These are phyloP conservation scores for Tympanopsis confertula DNA, from an alignment of 2,329 filamentous ascomycete genomes.

Conservation along the genomic window DNA sequence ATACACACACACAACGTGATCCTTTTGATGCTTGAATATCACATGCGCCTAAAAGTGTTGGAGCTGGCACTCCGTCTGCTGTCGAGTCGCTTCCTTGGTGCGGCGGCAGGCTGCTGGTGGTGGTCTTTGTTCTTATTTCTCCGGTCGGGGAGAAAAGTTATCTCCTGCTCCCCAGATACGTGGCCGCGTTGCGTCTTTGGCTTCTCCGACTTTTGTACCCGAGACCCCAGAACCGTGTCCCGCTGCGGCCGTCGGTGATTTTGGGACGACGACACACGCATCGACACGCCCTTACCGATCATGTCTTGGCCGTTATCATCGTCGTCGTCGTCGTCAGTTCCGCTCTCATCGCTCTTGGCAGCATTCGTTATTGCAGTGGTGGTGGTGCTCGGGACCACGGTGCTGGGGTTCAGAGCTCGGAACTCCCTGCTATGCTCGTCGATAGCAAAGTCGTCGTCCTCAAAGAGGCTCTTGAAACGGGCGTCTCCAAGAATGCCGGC, in stretches of 20 bases:
- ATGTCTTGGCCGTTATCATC: slow-evolving; percentile 26
- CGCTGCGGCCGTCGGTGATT: slow-evolving; percentile 42
- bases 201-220: slow-evolving; percentile 36
- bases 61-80: slow-evolving; percentile 61
- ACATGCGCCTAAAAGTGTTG: slow-evolving; percentile 64
- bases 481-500: slow-evolving; percentile 67
- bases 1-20: slow-evolving; percentile 8
- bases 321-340: slow-evolving; percentile 18
- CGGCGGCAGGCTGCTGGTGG: slow-evolving; percentile 4
- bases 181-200: slow-evolving; percentile 32
- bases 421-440: slow-evolving; percentile 86
- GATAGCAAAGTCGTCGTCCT: slow-evolving; percentile 84
- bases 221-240: slow-evolving; percentile 44
- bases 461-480: slow-evolving; percentile 80
- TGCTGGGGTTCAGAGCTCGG: slow-evolving; percentile 74
- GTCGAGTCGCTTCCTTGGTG: slow-evolving; percentile 15
- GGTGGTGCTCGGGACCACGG: slow-evolving; percentile 13
- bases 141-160: slow-evolving; percentile 60
- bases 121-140: slow-evolving; percentile 35
- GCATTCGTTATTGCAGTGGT: slow-evolving; percentile 22
- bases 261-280: slow-evolving; percentile 60
- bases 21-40: slow-evolving; percentile 13
- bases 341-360: slow-evolving; percentile 36
- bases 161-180: slow-evolving; percentile 50
- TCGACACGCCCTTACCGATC: slow-evolving; percentile 20